Evolutionary conservation across 805 yeast species (phyloP).

Genomic region (Candida stauntonica): DNA sequence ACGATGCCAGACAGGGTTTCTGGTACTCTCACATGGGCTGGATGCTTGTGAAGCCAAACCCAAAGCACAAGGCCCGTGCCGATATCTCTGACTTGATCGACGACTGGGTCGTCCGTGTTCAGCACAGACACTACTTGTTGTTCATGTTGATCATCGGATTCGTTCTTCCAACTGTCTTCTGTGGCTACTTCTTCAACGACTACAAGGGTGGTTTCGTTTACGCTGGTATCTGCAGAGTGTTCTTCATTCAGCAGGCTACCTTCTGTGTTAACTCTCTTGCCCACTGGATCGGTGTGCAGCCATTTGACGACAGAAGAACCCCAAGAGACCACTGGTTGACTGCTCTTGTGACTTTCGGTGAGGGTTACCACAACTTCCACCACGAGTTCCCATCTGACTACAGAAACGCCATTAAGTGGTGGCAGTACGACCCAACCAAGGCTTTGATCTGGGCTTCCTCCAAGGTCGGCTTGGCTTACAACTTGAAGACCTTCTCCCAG

Average conservation of each 20-base stretch:
- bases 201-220: slow-evolving; percentile 71
- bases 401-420: slow-evolving; percentile 85
- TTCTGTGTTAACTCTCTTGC: slow-evolving; percentile 85
- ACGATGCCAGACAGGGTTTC: slow-evolving; percentile 79
- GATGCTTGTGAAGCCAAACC: slow-evolving; percentile 80
- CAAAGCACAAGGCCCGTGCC: slow-evolving; percentile 61
- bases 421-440: slow-evolving; percentile 84
- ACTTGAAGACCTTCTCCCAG: slow-evolving; percentile 71
- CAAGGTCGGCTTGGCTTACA: slow-evolving; percentile 60
- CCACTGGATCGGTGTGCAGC: slow-evolving; percentile 83
- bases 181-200: slow-evolving; percentile 56
- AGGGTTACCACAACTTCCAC: slow-evolving; percentile 87
- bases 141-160: slow-evolving; percentile 60
- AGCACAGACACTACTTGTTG: slow-evolving; percentile 70
- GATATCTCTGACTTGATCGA: slow-evolving; percentile 66
- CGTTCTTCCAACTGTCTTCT: slow-evolving; percentile 54
- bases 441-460: slow-evolving; percentile 53
- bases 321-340: slow-evolving; percentile 81
- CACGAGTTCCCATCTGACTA: slow-evolving; percentile 88
- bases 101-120: slow-evolving; percentile 77
- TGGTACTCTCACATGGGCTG: slow-evolving; percentile 86
- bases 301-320: slow-evolving; percentile 82
- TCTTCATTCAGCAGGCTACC: slow-evolving; percentile 76
- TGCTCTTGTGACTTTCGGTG: slow-evolving; percentile 82
- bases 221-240: slow-evolving; percentile 68